Evolutionary conservation across 225 moss, liverwort and hornwort genomes (phyloP).

Genomic region (Thuidium tamariscinum): DNA sequence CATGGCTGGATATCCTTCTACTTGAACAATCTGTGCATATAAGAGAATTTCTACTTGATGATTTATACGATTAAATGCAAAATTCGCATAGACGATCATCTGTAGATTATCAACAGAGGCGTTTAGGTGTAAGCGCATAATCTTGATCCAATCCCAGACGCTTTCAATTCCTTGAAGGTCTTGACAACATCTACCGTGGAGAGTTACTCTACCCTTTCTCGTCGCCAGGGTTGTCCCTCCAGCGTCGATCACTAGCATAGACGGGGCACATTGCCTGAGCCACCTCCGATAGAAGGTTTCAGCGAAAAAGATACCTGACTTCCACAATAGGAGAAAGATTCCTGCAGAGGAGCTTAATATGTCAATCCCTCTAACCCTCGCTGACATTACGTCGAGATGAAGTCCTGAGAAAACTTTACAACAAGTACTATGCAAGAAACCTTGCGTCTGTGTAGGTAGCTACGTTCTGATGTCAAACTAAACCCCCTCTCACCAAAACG

Average conservation of each 20-base stretch:
- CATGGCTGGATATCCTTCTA: constrained; percentile 1
- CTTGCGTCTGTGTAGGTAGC: not conserved
- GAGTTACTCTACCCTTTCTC: not conserved
- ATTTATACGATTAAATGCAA: not conserved
- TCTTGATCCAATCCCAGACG: not conserved
- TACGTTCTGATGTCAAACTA: not conserved
- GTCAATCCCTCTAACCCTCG: not conserved
- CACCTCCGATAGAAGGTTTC: not conserved
- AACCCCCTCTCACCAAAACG: not conserved
- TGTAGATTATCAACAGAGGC: not conserved
- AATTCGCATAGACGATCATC: not conserved
- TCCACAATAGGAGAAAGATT: not conserved
- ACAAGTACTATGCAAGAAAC: not conserved
- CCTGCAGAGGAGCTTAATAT: not conserved
- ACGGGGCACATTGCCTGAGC: constrained; percentile 3
- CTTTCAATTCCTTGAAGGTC: not conserved
- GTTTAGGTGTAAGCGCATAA: not conserved
- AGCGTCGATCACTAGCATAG: not conserved
- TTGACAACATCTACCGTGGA: not conserved
- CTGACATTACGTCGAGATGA: not conserved
- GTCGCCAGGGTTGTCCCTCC: constrained; percentile 1
- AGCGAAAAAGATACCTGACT: not conserved
- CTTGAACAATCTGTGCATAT: not conserved
- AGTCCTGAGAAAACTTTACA: not conserved
- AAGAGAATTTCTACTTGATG: not conserved